Base-by-base conservation (phyloP, 1,139 yeast genomes). In the Arxiozyma bovina region DNA sequence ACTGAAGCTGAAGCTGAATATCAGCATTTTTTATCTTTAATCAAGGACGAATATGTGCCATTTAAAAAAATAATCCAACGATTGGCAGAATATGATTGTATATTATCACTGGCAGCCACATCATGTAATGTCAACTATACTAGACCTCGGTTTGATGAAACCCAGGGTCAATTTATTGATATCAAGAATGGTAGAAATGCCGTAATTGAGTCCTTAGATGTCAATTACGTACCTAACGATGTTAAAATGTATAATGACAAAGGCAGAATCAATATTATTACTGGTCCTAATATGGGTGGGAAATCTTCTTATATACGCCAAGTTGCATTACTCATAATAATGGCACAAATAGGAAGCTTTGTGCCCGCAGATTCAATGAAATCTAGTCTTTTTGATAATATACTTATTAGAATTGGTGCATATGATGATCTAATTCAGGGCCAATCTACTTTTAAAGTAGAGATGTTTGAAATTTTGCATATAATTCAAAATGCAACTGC, bases 181-280 rank as follows among this genome's bases (percentile, higher is more conserved):
- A 73, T 89, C 0, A 70, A 66, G 22, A 75, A 78, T 9, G 87
- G 94, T 1, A 74, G 94, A 42, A 91, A 93, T 63, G 98, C 98
- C 1, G 82, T 90, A 53, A 78, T 87, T 15, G 95, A 87, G 64
- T 77, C 77, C 44, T 63, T 77, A 1, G 72, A 72, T 45, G 63
- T 68, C 6, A 69, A 67, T 42, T 87, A 83, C 66, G 88, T 91
- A 7, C 78, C 96, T 1, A 93, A 91, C 64, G 82, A 84, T 60
- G 78, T 86, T 9, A 55, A 68, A 2, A 77, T 88, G 73, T 62
- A 73, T 3, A 67, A 70, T 17, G 69, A 73, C 50, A 67, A 72
- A 1, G 73, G 78, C 22, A 71, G 87, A 43, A 78, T 83, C 0
- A 70, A 86, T 58, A 76, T 88, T 11, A 77, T 87, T 30, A 81